Base-by-base conservation (phyloP, 768 basidiomycete species). In the Podaxis rugospora region DNA sequence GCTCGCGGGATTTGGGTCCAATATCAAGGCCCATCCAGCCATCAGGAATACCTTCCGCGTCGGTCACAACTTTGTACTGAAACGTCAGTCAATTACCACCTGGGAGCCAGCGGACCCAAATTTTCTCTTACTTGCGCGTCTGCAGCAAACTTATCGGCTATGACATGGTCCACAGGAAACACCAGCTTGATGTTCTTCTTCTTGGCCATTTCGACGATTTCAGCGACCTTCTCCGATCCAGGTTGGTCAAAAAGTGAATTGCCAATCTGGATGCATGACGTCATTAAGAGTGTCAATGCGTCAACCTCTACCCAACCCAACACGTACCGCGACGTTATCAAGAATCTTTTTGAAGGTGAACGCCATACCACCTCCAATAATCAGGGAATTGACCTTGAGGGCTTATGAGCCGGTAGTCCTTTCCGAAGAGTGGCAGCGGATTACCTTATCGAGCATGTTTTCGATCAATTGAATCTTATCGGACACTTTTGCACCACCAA, bases 391-490 rank as follows among this genome's bases (percentile, higher is more conserved):
- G 75, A 98, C 96, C 92, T 94, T 62, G 55, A 27, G 36, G 37
- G 32, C 50, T 18, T 50, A 21, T 6, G 39, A 14, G 21, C 42
- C 32, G 16, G 21, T 18, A 14, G 18, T 16, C 37, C 10, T 16
- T 23, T 18, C 14, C 28, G 32, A 53, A 32, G 13, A 18, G 40
- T n/a, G 18, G 51, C 13, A 32, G 11, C 14, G 47, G 61, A 75
- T 21, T 64, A 89, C 93, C 85, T 98, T 95, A 79, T 98, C 96
- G 66, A 99, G 81, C 91, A 99, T 90, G 81, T 97, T 97, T 68
- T 99, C 95, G 72, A 99, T 99, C 61, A 99, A 80, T 73, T 95
- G 92, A 67, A 99, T 97, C 80, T 99, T 99, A 78, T 99, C 96
- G 16, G 94, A 96, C 50, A 99, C 94, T 79, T 99, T 99, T 58